Base-by-base conservation (phyloP, 805 yeast species). In the Zygotorulaspora sp. region DNA sequence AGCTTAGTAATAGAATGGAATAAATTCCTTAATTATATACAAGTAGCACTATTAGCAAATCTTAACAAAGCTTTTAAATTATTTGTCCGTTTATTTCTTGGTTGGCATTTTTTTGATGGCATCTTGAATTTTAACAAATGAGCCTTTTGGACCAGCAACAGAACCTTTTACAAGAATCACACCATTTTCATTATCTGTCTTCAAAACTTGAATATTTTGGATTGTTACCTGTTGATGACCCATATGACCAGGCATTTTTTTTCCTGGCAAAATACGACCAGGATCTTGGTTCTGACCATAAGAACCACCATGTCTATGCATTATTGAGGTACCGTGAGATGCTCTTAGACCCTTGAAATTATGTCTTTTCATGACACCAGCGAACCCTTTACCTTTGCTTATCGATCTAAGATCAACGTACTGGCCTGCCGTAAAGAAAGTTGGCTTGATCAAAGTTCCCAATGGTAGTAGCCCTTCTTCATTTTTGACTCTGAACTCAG, bases 241-340 rank as follows among this genome's bases (percentile, higher is more conserved):
- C 92, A 89, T 82, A 63, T 85, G 84, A 48, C 98, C 98, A 24
- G 97, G 95, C 98, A 92, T 90, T 66, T 88, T 90, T 68, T 86
- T 89, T 16, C 97, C 97, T 11, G 97, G 97, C 45, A 88, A 70
- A 36, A 88, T 86, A 70, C 98, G 83, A 56, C 96, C 97, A 10
- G 98, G 98, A 45, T 86, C 83, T 49, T 92, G 95, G 57, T 85
- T 84, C 62, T 82, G 87, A 77, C 98, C 98, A 53, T 83, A 88
- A 21, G 97, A 89, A 75, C 98, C 98, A 54, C 95, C 95, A 41
- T 88, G 80, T 74, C 98, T 83, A 62, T 92, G 97, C 24, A 90
- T 82, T 34, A 75, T 70, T 19, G 98, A 86, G 17, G 85, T 89
- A 83, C 98, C 98, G 63, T 92, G 98, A 1, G 97, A 73, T 5